Evolutionary conservation across 768 basidiomycete species (phyloP), one percentile per base, ranked within the genome.

Genomic region (Macrolepiota dolichaula): DNA sequence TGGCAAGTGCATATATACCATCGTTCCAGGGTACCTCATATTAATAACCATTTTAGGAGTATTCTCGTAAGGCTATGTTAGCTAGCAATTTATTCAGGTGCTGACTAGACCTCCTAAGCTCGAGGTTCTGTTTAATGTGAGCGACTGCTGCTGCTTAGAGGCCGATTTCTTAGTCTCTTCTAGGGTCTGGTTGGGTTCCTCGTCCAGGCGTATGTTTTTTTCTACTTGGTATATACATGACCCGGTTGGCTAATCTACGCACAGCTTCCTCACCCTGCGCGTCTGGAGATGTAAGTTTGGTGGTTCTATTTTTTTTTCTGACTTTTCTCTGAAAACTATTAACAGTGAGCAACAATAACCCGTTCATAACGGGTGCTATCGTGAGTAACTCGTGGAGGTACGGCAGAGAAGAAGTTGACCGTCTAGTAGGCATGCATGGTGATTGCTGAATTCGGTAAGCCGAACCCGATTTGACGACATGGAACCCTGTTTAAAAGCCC

Each of bases 71-170:
- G 77, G 67, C 37, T 37, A 19, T 10, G 2, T n/a, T 22, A n/a
- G 35, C 22, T 24, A 9, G 11, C 3, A 29, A 32, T 54, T 19
- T 25, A 50, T 19, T 42, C 17, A 38, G 40, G 29, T 54, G 53
- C 13, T 52, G 36, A 63, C 19, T 10, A 37, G 25, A 44, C 42
- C 56, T 36, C 25, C 51, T 36, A 32, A 84, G 83, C 76, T 82
- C 22, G 84, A 85, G 70, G 83, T 85, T 12, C 66, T 85, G 37
- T 84, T 84, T 68, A 85, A 83, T 65, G 84, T 82, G 63, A 61
- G 76, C 65, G 25, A 40, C 27, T 11, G 46, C 40, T 53, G 42
- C 42, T 44, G 5, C 42, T 32, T 32, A n/a, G 5, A 15, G 5
- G 13, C 10, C 6, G 10, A 47, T n/a, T 42, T 57, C 58, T 47